phyloP scores from a whole-genome alignment of 192 early-diverging fungal species.

The Linnemannia schmuckeri region DNA sequence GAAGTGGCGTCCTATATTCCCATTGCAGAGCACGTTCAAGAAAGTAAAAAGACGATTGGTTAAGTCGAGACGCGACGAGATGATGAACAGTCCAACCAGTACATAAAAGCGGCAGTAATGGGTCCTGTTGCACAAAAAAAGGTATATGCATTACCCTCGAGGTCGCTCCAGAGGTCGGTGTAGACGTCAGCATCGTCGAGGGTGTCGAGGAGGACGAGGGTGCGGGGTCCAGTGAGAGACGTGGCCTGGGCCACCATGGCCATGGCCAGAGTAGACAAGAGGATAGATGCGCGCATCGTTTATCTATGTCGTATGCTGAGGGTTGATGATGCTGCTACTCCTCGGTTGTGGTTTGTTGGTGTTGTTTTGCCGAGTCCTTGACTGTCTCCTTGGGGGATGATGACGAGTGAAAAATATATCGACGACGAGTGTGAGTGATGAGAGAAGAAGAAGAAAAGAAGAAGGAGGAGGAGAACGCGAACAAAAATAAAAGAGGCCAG shows the following conservation, averaged over 20 bases:
- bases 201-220: conserved; percentile 78
- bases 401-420: not conserved
- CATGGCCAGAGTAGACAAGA: conserved; percentile 43
- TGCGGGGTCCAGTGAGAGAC: conserved; percentile 74
- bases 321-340: not conserved
- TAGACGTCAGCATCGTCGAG: conserved; percentile 61
- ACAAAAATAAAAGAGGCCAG: not conserved
- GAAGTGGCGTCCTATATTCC: conserved; percentile 69
- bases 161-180: conserved; percentile 67
- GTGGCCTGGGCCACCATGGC: conserved; percentile 61
- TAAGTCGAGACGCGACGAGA: conserved; percentile 15
- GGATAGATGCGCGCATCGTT: conserved; percentile 37
- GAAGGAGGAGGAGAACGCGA: not conserved
- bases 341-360: not conserved
- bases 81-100: not conserved
- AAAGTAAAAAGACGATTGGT: conserved; percentile 6
- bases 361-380: not conserved
- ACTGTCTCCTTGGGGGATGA: not conserved
- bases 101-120: not conserved
- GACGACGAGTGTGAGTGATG: not conserved
- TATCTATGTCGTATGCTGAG: not conserved
- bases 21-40: conserved; percentile 34
- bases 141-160: conserved; percentile 62
- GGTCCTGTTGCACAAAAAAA: not conserved
- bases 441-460: not conserved